phyloP scores from a whole-genome alignment of 345 rosid species.

The Gossypium mustelinum region DNA sequence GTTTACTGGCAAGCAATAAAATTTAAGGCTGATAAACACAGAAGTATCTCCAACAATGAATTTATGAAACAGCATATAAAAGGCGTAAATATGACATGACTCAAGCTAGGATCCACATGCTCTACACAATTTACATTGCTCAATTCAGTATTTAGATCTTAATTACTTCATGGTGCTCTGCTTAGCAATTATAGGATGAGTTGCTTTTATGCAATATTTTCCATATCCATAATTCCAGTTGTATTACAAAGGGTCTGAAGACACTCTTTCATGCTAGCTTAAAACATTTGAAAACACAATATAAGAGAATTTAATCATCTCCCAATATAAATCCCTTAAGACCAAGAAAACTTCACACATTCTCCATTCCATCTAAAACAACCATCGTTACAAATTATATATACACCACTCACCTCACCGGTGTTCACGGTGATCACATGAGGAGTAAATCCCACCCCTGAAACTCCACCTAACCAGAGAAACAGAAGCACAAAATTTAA shows the following conservation, averaged over 20 bases:
- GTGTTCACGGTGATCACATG: slow-evolving; percentile 80
- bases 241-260: neutral
- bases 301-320: neutral
- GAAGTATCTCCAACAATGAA: neutral
- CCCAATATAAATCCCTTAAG: neutral
- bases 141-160: neutral
- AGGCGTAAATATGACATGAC: neutral
- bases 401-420: slow-evolving; percentile 51
- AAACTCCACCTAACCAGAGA: slow-evolving; percentile 63
- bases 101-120: neutral
- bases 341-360: no score
- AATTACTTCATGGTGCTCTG: neutral
- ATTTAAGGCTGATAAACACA: neutral
- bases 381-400: no score
- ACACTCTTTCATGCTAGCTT: neutral
- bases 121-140: neutral
- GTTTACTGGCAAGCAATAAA: no score
- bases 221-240: neutral
- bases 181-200: neutral
- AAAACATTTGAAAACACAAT: neutral
- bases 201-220: neutral
- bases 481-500: neutral
- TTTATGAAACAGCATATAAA: neutral
- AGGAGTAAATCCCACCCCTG: slow-evolving; percentile 95
- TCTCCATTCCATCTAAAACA: no score